A percentile compares a stretch with the other conserved stretches of the same genome.
phyloP scores from a whole-genome alignment of 1,284 basidiomycete species.

The Grifola frondosa region DNA sequence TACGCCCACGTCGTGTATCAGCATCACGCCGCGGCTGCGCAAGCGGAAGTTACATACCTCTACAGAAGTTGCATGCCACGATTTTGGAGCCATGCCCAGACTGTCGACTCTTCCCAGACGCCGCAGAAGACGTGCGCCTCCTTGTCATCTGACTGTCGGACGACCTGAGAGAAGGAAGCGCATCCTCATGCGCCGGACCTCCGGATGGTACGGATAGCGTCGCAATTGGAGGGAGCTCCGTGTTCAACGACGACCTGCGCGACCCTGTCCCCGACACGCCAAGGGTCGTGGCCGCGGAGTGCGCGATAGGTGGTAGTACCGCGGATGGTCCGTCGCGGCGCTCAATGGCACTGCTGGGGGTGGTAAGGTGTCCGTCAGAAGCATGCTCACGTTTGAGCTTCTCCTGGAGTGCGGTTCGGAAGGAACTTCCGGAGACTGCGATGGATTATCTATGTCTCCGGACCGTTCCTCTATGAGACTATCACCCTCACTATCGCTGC shows the following conservation, averaged over 20 bases:
- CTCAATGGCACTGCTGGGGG: slow-evolving; percentile 25
- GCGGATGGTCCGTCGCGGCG: slow-evolving; percentile 25
- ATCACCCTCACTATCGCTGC: slow-evolving; percentile 66
- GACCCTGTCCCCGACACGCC: slow-evolving; percentile 9
- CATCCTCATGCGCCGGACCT: slow-evolving; percentile 14
- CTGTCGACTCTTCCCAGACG: slow-evolving; percentile 57
- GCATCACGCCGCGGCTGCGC: slow-evolving; percentile 9
- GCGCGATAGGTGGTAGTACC: slow-evolving; percentile 28
- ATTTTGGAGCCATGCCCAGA: slow-evolving; percentile 77
- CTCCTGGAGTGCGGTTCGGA: slow-evolving; percentile 58
- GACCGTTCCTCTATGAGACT: slow-evolving; percentile 47
- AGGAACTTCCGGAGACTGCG: slow-evolving; percentile 60
- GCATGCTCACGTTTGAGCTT: slow-evolving; percentile 52
- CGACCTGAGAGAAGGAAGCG: slow-evolving; percentile 17
- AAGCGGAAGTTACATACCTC: slow-evolving; percentile 50
- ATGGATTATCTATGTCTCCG: slow-evolving; percentile 45
- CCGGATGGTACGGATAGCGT: slow-evolving; percentile 48
- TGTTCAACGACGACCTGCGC: slow-evolving; percentile 21
- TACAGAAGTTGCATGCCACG: slow-evolving; percentile 80
- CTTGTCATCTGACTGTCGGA: slow-evolving; percentile 11
- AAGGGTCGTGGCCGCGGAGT: slow-evolving; percentile 10
- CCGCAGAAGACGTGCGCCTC: slow-evolving; percentile 68
- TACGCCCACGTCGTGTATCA: slow-evolving; percentile 29
- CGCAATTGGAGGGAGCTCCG: slow-evolving; percentile 69
- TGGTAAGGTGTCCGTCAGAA: slow-evolving; percentile 34